A percentile compares a stretch with the other conserved stretches of the same genome.
Evolutionary conservation across 1,284 basidiomycete species (phyloP).

Genomic region (Xerocomus nothofagi): DNA sequence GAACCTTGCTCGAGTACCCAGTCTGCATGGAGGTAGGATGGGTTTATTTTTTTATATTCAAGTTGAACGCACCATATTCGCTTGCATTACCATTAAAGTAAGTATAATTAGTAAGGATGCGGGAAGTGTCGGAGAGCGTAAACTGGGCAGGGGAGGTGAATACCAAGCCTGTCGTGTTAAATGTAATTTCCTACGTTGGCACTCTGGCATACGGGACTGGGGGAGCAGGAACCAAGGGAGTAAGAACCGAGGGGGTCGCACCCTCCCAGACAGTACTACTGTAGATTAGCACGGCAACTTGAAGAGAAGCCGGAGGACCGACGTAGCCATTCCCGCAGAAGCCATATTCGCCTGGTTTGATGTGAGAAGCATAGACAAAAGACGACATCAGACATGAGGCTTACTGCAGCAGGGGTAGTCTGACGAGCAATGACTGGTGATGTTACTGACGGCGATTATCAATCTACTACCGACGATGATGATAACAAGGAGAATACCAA

Average conservation of each 20-base stretch:
- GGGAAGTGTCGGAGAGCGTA: constrained; percentile 63
- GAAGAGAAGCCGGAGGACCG: constrained; percentile 17
- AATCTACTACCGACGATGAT: not conserved
- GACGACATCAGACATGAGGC: constrained; percentile 16
- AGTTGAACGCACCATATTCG: constrained; percentile 42
- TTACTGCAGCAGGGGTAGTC: constrained; percentile 71
- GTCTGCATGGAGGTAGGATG: constrained; percentile 41
- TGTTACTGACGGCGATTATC: constrained; percentile 43
- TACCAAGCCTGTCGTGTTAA: not conserved
- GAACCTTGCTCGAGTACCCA: constrained; percentile 71
- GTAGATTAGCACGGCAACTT: constrained; percentile 4
- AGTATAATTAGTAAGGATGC: constrained; percentile 64
- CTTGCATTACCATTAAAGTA: constrained; percentile 74
- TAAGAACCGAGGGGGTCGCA: constrained; percentile 77
- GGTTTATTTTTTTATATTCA: not conserved
- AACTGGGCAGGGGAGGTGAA: constrained; percentile 41
- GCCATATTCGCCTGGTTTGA: constrained; percentile 62
- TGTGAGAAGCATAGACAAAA: constrained; percentile 2
- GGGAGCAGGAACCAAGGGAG: constrained; percentile 63
- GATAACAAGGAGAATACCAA: constrained; percentile 20
- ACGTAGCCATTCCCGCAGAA: constrained; percentile 66
- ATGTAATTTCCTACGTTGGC: constrained; percentile 46
- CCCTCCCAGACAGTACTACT: constrained; percentile 75
- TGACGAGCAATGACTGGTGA: constrained; percentile 52
- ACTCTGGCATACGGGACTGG: constrained; percentile 69